Conservation (phyloP, 768 basidiomycete genomes). For the Pleurotus djamor region DNA sequence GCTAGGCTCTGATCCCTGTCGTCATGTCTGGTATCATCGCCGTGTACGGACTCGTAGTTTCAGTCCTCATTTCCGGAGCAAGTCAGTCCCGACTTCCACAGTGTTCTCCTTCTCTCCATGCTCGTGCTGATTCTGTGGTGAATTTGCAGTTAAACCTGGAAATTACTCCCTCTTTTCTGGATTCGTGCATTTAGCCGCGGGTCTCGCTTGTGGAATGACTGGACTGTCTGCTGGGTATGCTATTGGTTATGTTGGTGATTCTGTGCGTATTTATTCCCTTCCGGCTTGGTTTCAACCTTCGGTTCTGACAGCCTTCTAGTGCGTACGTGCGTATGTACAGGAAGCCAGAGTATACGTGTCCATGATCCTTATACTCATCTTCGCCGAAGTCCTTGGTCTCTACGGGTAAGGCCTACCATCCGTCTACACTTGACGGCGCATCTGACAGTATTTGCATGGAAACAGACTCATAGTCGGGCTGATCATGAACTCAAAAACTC, state of each 20-base stretch:
- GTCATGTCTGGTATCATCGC: conserved; percentile 99
- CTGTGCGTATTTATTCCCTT: conserved; percentile 59
- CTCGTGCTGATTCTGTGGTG: conserved; percentile 7
- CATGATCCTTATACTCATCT: conserved; percentile 96
- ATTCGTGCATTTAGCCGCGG: conserved; percentile 91
- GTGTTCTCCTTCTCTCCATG: no score
- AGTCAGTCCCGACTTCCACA: conserved; percentile 25
- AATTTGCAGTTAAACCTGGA: conserved; percentile 38
- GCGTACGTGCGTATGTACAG: conserved; percentile 87
- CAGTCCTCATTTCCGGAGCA: conserved; percentile 83
- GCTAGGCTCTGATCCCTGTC: conserved; percentile 89
- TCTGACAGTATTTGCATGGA: background rate
- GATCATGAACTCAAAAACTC: conserved; percentile 84
- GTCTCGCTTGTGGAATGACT: conserved; percentile 87
- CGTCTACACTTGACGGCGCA: background rate
- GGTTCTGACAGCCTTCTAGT: conserved; percentile 38
- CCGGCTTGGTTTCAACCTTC: background rate
- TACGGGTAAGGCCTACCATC: conserved; percentile 58
- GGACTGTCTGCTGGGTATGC: conserved; percentile 94
- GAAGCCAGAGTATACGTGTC: conserved; percentile 91
- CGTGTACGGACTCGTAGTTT: conserved; percentile 95
- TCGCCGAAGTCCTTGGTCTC: conserved; percentile 87
- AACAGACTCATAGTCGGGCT: conserved; percentile 81
- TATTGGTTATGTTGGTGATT: conserved; percentile 91
- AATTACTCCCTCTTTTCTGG: conserved; percentile 85